These are phyloP conservation scores for Oryza glumipatula DNA, from an alignment of 176 grass and related monocot genomes.

Conservation along the genomic window DNA sequence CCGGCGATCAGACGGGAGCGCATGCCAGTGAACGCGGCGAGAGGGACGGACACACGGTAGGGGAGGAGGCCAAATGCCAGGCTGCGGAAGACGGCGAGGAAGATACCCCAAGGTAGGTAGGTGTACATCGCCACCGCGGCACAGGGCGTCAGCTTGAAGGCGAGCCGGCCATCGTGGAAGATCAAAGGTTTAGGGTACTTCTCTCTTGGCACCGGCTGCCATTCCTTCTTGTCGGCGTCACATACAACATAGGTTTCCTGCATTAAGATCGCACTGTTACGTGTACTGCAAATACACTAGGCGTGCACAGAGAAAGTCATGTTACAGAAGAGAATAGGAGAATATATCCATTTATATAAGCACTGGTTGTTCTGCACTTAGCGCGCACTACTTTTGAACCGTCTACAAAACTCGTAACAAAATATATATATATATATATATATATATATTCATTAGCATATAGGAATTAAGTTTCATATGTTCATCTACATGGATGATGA, in stretches of 20 bases:
- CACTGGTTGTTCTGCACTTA: background rate
- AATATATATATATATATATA: background rate
- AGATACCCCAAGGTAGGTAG: constrained; percentile 58
- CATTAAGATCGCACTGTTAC: background rate
- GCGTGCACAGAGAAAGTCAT: background rate
- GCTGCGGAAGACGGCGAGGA: constrained; percentile 50
- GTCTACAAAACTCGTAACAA: background rate
- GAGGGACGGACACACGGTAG: constrained; percentile 53
- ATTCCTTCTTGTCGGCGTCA: constrained; percentile 56
- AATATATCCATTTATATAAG: background rate
- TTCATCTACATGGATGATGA: background rate
- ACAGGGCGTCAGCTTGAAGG: constrained; percentile 54
- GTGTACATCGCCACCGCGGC: constrained; percentile 68
- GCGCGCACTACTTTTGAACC: background rate
- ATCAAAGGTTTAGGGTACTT: constrained; percentile 58
- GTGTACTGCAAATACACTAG: background rate
- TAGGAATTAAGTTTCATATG: too few species aligned
- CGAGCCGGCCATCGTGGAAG: constrained; percentile 85
- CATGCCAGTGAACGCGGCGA: constrained; percentile 58
- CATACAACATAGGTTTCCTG: constrained; percentile 53
- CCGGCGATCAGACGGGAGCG: constrained; percentile 46
- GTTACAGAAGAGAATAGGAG: background rate
- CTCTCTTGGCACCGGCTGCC: constrained; percentile 47
- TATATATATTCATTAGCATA: background rate
- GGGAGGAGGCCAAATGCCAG: constrained; percentile 56